These are phyloP conservation scores for Mariannaea sp. DNA, from an alignment of 2,329 filamentous ascomycete species.

Conservation along the genomic window DNA sequence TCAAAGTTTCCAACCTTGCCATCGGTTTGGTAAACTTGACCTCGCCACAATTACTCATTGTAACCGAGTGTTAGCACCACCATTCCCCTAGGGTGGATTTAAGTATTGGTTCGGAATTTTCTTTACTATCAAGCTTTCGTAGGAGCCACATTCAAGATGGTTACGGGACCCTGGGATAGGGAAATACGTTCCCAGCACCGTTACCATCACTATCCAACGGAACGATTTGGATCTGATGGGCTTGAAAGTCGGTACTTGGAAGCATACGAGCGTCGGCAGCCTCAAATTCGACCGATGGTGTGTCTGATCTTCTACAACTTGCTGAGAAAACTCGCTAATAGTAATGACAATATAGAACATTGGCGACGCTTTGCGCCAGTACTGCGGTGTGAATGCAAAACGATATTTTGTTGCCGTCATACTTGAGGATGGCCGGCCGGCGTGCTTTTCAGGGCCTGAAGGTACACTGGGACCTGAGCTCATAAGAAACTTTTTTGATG, in stretches of 20 bases:
- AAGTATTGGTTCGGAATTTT: no score
- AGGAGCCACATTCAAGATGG: constrained; percentile 41
- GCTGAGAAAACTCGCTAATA: constrained; percentile 18
- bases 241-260: constrained; percentile 43
- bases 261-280: constrained; percentile 44
- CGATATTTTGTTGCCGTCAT: constrained; percentile 59
- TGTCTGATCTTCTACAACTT: constrained; percentile 1
- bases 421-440: constrained; percentile 52
- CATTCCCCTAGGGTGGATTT: no score
- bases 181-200: constrained; percentile 48
- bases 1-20: neutral
- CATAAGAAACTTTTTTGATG: constrained; percentile 53
- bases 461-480: constrained; percentile 44
- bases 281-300: constrained; percentile 43
- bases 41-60: neutral
- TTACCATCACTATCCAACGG: constrained; percentile 36
- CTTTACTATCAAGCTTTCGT: neutral
- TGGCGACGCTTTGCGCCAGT: constrained; percentile 55
- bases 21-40: neutral
- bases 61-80: neutral
- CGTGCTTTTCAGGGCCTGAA: constrained; percentile 53
- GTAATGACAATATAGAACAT: constrained; percentile 49
- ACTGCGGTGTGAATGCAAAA: constrained; percentile 57
- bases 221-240: constrained; percentile 38
- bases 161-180: constrained; percentile 42